Evolutionary conservation across 1,139 yeast species (phyloP).

Genomic region (Pichia sp.): DNA sequence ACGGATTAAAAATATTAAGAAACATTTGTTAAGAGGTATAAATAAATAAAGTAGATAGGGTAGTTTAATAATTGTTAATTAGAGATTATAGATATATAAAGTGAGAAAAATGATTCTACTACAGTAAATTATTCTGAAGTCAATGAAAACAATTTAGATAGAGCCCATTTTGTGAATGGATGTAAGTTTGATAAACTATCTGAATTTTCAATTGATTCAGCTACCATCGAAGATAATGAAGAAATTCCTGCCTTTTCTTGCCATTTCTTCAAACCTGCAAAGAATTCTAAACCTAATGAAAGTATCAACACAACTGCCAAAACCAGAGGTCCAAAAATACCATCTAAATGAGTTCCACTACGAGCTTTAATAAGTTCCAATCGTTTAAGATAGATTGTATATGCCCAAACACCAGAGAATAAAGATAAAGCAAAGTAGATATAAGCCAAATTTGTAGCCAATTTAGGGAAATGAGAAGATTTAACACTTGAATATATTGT

Average conservation of each 20-base stretch:
- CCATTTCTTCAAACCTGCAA: constrained; percentile 50
- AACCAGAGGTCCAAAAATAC: constrained; percentile 79
- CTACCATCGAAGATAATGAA: constrained; percentile 1
- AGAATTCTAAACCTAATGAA: constrained; percentile 66
- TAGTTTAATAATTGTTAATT: neutral
- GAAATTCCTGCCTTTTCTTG: constrained; percentile 19
- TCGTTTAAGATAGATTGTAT: constrained; percentile 64
- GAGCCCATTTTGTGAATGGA: constrained; percentile 23
- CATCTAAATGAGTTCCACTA: constrained; percentile 82
- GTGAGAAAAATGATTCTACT: neutral
- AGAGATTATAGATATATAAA: neutral
- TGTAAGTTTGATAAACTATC: constrained; percentile 18
- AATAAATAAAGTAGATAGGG: neutral
- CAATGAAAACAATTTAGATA: constrained; percentile 22
- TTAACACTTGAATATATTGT: constrained; percentile 73
- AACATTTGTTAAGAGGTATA: constrained; percentile 18
- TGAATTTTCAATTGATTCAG: constrained; percentile 1
- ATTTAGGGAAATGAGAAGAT: constrained; percentile 46
- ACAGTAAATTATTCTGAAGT: constrained; percentile 1
- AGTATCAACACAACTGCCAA: constrained; percentile 62
- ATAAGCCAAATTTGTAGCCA: constrained; percentile 67
- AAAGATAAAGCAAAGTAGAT: constrained; percentile 72
- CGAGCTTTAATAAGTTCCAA: constrained; percentile 69
- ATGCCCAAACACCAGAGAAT: constrained; percentile 87
- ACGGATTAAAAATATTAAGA: constrained; percentile 23